phyloP scores from a whole-genome alignment of 2,329 filamentous ascomycete species.

The Xylaria arbuscula region DNA sequence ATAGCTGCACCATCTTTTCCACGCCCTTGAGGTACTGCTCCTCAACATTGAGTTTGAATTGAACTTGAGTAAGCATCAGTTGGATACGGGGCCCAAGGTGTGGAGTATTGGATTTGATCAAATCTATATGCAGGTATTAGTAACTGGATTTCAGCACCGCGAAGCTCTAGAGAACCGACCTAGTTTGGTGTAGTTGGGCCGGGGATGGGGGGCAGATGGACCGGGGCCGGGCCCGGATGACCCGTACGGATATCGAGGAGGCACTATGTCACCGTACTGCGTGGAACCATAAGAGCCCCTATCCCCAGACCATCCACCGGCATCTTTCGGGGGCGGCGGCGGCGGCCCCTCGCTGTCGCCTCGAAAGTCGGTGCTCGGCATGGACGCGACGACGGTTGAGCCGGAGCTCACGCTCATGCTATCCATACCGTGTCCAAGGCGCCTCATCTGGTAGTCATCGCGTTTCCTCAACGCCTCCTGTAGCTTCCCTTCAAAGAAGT shows the following conservation, averaged over 20 bases:
- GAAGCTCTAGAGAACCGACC: constrained; percentile 65
- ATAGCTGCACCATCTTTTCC: constrained; percentile 98
- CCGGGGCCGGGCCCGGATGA: constrained; percentile 76
- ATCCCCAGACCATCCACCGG: constrained; percentile 56
- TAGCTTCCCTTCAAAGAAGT: constrained; percentile 94
- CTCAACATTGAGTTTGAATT: constrained; percentile 98
- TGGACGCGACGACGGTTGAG: constrained; percentile 50
- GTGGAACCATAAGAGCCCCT: constrained; percentile 71
- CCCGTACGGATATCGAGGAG: constrained; percentile 81
- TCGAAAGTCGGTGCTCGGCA: constrained; percentile 58
- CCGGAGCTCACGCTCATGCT: constrained; percentile 71
- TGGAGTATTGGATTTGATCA: constrained; percentile 98
- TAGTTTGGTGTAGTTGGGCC: constrained; percentile 95
- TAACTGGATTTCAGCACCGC: background rate
- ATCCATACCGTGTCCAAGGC: constrained; percentile 72
- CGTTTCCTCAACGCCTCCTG: constrained; percentile 86
- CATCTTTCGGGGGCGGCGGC: constrained; percentile 80
- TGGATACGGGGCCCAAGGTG: constrained; percentile 97
- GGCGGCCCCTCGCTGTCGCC: constrained; percentile 66
- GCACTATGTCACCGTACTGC: constrained; percentile 77
- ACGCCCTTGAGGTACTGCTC: constrained; percentile 99
- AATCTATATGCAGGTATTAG: constrained; percentile 66
- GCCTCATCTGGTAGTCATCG: constrained; percentile 38
- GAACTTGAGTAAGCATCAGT: constrained; percentile 97
- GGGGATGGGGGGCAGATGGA: constrained; percentile 74